Evolutionary conservation across 192 early-diverging fungal species (phyloP).

Genomic region (Podila verticillata): DNA sequence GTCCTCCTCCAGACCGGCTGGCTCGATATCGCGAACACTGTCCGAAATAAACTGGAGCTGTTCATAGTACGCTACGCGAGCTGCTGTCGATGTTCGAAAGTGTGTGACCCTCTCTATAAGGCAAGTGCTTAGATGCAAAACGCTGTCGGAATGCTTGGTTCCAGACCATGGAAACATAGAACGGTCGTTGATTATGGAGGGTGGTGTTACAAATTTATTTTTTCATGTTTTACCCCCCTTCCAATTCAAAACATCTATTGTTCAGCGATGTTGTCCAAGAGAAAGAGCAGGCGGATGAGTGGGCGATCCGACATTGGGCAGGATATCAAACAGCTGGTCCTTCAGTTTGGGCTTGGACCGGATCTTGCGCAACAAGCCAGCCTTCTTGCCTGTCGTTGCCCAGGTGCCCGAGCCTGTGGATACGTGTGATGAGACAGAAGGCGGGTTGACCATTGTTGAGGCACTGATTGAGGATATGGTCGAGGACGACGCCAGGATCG

Average conservation of each 20-base stretch:
- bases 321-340: constrained; percentile 13
- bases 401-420: constrained; percentile 3
- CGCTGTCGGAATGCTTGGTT: too few species aligned
- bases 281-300: too few species aligned
- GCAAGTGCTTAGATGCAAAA: too few species aligned
- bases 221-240: too few species aligned
- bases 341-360: constrained; percentile 28
- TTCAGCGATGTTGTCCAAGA: too few species aligned
- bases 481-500: background rate
- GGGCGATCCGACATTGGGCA: too few species aligned
- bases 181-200: too few species aligned
- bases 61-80: constrained; percentile 54
- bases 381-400: constrained; percentile 20
- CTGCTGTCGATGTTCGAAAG: constrained; percentile 22
- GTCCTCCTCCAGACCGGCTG: constrained; percentile 17
- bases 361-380: constrained; percentile 36
- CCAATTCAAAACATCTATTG: too few species aligned
- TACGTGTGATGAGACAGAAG: constrained; percentile 4
- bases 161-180: too few species aligned
- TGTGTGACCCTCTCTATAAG: constrained; percentile 11
- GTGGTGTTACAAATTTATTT: too few species aligned
- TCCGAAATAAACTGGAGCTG: constrained; percentile 54
- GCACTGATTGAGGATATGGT: background rate
- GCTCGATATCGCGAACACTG: constrained; percentile 37
- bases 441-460: background rate